Conservation (phyloP, 2,329 filamentous ascomycete genomes). For the Colletotrichum eremochloae region DNA sequence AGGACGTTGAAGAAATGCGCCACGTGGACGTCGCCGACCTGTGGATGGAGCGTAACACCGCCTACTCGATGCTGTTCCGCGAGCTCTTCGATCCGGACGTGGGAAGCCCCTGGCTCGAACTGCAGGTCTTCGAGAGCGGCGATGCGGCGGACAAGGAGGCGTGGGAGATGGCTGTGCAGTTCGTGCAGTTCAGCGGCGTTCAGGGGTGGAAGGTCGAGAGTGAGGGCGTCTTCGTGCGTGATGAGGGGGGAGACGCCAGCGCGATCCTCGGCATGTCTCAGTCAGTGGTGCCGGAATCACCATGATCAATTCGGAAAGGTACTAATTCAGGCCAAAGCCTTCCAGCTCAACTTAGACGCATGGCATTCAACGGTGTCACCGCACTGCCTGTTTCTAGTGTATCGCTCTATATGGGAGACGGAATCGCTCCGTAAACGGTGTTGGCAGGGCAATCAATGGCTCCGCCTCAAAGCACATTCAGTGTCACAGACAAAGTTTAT, state of each 20-base stretch:
- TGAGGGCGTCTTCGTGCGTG: constrained; percentile 60
- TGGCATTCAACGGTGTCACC: constrained; percentile 49
- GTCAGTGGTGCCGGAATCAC: constrained; percentile 39
- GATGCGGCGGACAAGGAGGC: constrained; percentile 60
- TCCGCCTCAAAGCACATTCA: too few species aligned
- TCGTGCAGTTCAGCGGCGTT: constrained; percentile 52
- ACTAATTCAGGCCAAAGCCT: constrained; percentile 35
- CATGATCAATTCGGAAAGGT: constrained; percentile 1
- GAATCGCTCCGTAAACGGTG: background rate
- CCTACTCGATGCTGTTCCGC: constrained; percentile 62
- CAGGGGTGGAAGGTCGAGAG: constrained; percentile 59
- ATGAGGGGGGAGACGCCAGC: constrained; percentile 37
- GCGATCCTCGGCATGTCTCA: constrained; percentile 37
- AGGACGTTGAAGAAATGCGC: constrained; percentile 54
- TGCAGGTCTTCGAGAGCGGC: constrained; percentile 64
- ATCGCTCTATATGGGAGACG: constrained; percentile 44
- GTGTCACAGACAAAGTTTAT: too few species aligned
- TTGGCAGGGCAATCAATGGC: background rate
- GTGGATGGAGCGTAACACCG: constrained; percentile 68
- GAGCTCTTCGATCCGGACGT: constrained; percentile 52
- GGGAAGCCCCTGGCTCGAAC: constrained; percentile 53
- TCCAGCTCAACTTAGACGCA: constrained; percentile 46
- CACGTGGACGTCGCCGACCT: constrained; percentile 58
- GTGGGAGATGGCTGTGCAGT: constrained; percentile 61
- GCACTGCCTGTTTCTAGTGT: constrained; percentile 48